These are phyloP conservation scores for Xanthoparmelia taractica DNA, from an alignment of 495 filamentous ascomycete species.

Conservation along the genomic window DNA sequence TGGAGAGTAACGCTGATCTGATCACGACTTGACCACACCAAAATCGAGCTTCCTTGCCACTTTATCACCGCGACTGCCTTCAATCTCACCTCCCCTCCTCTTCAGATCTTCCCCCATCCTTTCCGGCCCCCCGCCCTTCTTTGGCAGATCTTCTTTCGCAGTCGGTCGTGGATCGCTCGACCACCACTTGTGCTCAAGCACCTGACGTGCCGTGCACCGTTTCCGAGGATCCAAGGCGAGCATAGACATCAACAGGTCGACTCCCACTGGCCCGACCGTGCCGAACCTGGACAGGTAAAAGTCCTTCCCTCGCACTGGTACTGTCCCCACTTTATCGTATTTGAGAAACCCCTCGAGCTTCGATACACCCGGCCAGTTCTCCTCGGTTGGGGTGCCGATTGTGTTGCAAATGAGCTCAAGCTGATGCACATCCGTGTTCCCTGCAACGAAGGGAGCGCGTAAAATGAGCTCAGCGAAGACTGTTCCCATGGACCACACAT, in stretches of 20 bases:
- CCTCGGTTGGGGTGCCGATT: conserved; percentile 86
- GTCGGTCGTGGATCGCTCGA: conserved; percentile 73
- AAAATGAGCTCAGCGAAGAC: conserved; percentile 90
- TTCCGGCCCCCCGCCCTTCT: conserved; percentile 53
- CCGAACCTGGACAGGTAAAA: conserved; percentile 66
- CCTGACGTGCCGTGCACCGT: conserved; percentile 63
- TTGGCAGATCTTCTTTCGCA: conserved; percentile 73
- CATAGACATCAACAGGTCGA: conserved; percentile 82
- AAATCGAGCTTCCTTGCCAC: conserved; percentile 89
- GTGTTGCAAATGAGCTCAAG: conserved; percentile 71
- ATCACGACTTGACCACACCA: conserved; percentile 47
- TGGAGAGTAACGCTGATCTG: conserved; percentile 6
- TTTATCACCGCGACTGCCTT: conserved; percentile 56
- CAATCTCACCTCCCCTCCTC: conserved; percentile 64
- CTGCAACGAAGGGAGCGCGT: conserved; percentile 69
- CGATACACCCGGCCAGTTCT: conserved; percentile 90
- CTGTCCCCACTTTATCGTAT: conserved; percentile 41
- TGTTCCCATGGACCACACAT: conserved; percentile 90
- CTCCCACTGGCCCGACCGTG: conserved; percentile 68
- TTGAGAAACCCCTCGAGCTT: conserved; percentile 68
- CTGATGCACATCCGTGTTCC: conserved; percentile 73
- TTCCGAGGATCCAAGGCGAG: conserved; percentile 77
- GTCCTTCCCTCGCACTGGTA: conserved; percentile 58
- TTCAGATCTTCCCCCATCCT: conserved; percentile 82
- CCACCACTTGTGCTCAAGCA: conserved; percentile 85